Base-by-base conservation (phyloP, 2,329 filamentous ascomycete species). In the Bipolaris gigantea region DNA sequence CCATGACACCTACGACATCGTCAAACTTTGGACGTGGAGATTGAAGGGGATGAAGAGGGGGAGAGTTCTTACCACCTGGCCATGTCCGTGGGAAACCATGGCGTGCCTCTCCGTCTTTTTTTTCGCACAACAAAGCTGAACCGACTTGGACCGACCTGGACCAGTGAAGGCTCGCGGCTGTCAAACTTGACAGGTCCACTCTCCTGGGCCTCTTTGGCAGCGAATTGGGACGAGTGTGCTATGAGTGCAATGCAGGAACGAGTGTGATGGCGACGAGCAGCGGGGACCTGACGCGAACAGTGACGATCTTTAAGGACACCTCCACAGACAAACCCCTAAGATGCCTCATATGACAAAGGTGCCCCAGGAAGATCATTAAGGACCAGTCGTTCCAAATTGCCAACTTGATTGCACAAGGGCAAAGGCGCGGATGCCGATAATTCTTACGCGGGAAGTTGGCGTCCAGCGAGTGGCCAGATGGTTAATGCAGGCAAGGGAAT, bases 1-100 rank as follows among this genome's bases (percentile, higher is more conserved):
- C 61, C 68, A 63, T 6, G 76, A 77, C 47, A 65, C 61, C 36
- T 67, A 40, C 32, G 18, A 40, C 16, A 18, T 18, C 18, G 16
- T 27, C 60, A 32, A 63, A 52, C 38, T n/a, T 49, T 41, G 16
- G 11, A 45, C 21, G 11, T 30, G 38, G 16, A 4, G 16, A 16
- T 13, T 27, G 16, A 41, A 18, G 10, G 19, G n/a, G 27, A 21
- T 30, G 32, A 19, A 36, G 34, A 32, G 35, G 44, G 21, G 2
- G 13, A 34, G 10, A 43, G 35, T 18, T 59, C 64, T 51, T 58
- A 67, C 65, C 43, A 68, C 65, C 46, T 68, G 65, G 33, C 62
- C 65, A 19, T 60, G 48, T 19, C 54, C 62, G 34, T 50, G 38
- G 35, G 48, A 48, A 1, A 33, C 54, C 59, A 62, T 61, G 40